Percentiles rank a stretch among this genome's conserved stretches.
These are phyloP conservation scores for Rhytidhysteron rufulum DNA, from an alignment of 2,329 filamentous ascomycete genomes.

Conservation along the genomic window DNA sequence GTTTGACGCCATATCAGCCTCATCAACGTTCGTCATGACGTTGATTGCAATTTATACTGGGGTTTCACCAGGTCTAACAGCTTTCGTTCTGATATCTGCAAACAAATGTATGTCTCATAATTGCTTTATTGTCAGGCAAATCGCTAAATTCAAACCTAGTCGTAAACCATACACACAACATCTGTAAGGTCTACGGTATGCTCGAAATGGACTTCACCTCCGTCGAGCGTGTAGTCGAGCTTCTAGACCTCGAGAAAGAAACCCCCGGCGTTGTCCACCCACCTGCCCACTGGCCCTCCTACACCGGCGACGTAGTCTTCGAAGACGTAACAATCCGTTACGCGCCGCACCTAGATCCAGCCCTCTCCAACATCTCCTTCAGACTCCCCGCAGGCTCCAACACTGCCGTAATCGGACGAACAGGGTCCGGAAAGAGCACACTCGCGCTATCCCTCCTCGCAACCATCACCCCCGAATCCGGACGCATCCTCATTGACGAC, in stretches of 20 bases:
- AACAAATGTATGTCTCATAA: slow-evolving; percentile 51
- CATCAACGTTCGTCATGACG: slow-evolving; percentile 71
- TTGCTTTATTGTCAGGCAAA: not conserved
- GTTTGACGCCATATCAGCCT: slow-evolving; percentile 68
- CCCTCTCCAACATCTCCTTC: slow-evolving; percentile 65
- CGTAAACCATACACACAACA: slow-evolving; percentile 64
- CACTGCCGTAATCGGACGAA: slow-evolving; percentile 76
- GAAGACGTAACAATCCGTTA: slow-evolving; percentile 76
- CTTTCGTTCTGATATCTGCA: slow-evolving; percentile 75
- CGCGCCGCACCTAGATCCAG: slow-evolving; percentile 70
- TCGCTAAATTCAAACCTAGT: slow-evolving; percentile 8
- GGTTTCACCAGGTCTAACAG: slow-evolving; percentile 74
- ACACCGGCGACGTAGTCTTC: slow-evolving; percentile 69
- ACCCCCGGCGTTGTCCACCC: slow-evolving; percentile 62
- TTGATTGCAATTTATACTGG: slow-evolving; percentile 69
- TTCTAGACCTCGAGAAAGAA: slow-evolving; percentile 76
- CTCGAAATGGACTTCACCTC: slow-evolving; percentile 91
- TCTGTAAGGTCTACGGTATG: slow-evolving; percentile 78
- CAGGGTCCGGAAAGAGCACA: slow-evolving; percentile 75
- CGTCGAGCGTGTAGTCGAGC: slow-evolving; percentile 79
- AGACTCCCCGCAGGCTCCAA: slow-evolving; percentile 73
- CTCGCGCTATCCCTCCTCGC: slow-evolving; percentile 60
- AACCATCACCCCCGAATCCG: slow-evolving; percentile 48
- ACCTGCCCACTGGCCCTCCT: slow-evolving; percentile 72
- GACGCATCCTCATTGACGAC: slow-evolving; percentile 57